Evolutionary conservation across 345 rosid species (phyloP), one percentile per base, ranked within the genome.

Genomic region (Acer negundo): DNA sequence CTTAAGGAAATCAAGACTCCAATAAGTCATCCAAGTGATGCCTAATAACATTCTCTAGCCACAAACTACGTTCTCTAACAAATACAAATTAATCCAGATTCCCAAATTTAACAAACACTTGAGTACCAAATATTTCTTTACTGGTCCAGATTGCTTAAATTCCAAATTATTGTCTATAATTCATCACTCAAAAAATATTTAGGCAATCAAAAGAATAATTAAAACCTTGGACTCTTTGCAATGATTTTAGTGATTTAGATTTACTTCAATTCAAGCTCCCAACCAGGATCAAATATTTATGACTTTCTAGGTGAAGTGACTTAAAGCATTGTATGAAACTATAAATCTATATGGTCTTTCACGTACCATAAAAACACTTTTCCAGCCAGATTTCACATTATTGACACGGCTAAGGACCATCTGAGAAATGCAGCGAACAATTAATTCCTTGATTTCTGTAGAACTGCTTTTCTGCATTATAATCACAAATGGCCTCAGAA

Each of bases 331-430:
- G 69, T 22, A 71, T 26, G 77, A 59, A 64, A 78, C 12, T 6
- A 71, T 42, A 69, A 67, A 53, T 46, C 56, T 70, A 47, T 47
- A 23, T 63, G 59, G 11, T 19, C 35, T 16, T 16, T 42, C 75
- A 72, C 88, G 40, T 92, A 95, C 99, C 97, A 85, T 81, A 83
- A 95, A 95, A 82, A 95, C 98, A 83, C 98, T 95, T 87, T 91
- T 95, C 99, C 98, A 95, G 26, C 99, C 99, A 84, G 99, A 95
- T 84, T 95, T 95, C 80, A 93, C 99, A 80, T 93, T 90, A 73
- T 80, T 85, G 74, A 93, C 99, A 42, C 96, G 97, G 85, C 90
- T 89, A 75, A 95, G 95, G 75, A 95, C 99, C 99, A 95, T 95
- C 87, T 93, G 99, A 62, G 98, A 95, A 79, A 93, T 87, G 82